These are phyloP conservation scores for Thelonectria olida DNA, from an alignment of 2,329 filamentous ascomycete species.

Conservation along the genomic window DNA sequence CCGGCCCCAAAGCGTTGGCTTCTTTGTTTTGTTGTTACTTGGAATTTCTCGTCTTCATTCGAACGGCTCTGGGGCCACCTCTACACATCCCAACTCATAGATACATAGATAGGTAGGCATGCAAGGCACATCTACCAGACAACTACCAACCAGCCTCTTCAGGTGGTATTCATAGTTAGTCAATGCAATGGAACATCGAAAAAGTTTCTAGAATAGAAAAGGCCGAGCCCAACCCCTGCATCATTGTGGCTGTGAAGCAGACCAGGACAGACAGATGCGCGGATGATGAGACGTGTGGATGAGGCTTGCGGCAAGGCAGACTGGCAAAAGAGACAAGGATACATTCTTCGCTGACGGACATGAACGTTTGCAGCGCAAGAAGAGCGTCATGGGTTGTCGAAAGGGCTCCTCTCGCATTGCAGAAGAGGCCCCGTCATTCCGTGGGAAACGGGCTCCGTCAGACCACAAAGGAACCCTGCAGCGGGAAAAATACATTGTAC, in stretches of 20 bases:
- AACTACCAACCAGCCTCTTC: background rate
- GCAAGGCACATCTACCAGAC: background rate
- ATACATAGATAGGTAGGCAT: background rate
- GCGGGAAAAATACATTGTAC: background rate
- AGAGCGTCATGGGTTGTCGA: background rate
- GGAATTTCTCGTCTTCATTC: background rate
- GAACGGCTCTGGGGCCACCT: background rate
- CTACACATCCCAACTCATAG: constrained; percentile 12
- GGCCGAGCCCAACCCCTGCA: background rate
- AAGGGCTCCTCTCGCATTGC: background rate
- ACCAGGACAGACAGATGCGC: background rate
- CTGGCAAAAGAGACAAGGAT: background rate
- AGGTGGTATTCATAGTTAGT: background rate
- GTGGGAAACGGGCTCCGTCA: background rate
- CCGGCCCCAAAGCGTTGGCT: background rate
- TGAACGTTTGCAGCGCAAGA: background rate
- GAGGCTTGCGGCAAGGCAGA: constrained; percentile 15
- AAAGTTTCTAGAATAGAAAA: background rate
- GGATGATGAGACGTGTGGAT: background rate
- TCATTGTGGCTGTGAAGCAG: constrained; percentile 8
- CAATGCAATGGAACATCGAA: background rate
- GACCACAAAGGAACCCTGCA: constrained; percentile 19
- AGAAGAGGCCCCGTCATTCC: background rate
- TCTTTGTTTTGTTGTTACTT: background rate
- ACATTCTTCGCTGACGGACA: background rate